Evolutionary conservation across 352 stramenopile genomes (phyloP), one percentile per base, ranked within the genome.

Genomic region (Phytophthora boehmeriae): DNA sequence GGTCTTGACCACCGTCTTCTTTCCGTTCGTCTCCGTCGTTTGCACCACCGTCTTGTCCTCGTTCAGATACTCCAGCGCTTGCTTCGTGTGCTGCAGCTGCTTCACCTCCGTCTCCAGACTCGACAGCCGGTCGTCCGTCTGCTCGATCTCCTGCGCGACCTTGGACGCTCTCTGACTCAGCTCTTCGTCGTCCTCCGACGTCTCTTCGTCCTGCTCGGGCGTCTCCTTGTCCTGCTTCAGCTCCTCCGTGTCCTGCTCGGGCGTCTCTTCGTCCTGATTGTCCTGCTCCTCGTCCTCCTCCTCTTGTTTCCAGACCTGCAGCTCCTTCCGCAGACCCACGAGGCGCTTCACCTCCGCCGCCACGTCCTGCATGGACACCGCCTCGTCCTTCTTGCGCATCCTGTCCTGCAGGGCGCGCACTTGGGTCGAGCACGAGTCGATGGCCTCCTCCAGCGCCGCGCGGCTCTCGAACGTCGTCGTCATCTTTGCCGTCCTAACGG

Each of bases 241-340:
- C 2, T 8, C 44, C 5, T 49, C 46, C n/a, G n/a, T n/a, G n/a
- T 54, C 43, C 34, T 44, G 14, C 19, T 66, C 35, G 8, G 45
- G 51, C 8, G 13, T 51, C 23, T 63, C 45, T 4, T 77, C 52
- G 46, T 73, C 46, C 27, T 72, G 58, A 25, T 68, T 73, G 28
- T 59, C 13, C 19, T 68, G 30, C 16, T 62, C 38, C 0, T 61
- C 51, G 5, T 68, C 45, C 32, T 71, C 38, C n/a, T 78, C 61
- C 45, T 73, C 59, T 27, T 68, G 50, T 35, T 72, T 75, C 78
- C 80, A 90, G 17, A 61, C 54, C 61, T 88, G 76, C 52, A 91
- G 71, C 66, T 91, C 73, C 68, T 91, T 93, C 63, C 80, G 77
- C 69, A 93, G 59, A 27, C 42, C 66, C 56, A 91, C 68, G 54